Conservation (phyloP, 1,139 yeast genomes). For the Suhomyces chickasaworum region DNA sequence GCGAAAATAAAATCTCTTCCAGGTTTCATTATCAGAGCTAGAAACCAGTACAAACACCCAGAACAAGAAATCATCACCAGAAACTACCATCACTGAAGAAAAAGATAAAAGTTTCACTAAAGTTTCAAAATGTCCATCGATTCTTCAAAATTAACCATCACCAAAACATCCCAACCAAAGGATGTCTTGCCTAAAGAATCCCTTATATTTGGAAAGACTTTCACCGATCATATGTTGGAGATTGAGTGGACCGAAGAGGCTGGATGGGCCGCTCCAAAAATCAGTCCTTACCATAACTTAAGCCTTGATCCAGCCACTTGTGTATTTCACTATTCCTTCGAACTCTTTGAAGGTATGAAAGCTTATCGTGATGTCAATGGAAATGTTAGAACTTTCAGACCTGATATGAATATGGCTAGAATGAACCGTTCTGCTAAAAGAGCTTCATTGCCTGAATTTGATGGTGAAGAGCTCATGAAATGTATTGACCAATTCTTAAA, state of each 20-base stretch:
- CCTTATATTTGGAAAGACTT: slow-evolving; percentile 81
- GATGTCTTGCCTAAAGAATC: slow-evolving; percentile 68
- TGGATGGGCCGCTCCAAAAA: slow-evolving; percentile 89
- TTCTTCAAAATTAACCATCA: slow-evolving; percentile 65
- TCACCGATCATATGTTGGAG: slow-evolving; percentile 89
- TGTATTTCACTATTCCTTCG: slow-evolving; percentile 94
- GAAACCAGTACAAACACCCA: no score
- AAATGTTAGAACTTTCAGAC: slow-evolving; percentile 80
- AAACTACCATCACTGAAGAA: no score
- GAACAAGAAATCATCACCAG: no score
- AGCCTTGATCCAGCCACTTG: slow-evolving; percentile 81
- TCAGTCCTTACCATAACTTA: slow-evolving; percentile 80
- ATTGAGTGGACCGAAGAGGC: slow-evolving; percentile 74
- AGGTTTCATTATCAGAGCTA: no score
- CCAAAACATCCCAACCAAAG: slow-evolving; percentile 62
- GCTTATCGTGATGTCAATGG: slow-evolving; percentile 78
- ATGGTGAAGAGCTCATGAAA: slow-evolving; percentile 71
- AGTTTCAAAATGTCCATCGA: slow-evolving; percentile 52
- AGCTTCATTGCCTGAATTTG: slow-evolving; percentile 85
- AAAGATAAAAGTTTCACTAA: no score
- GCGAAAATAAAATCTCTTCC: no score
- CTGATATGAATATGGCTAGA: slow-evolving; percentile 87
- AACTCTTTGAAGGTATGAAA: slow-evolving; percentile 94
- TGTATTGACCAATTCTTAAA: slow-evolving; percentile 73
- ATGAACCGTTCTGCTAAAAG: slow-evolving; percentile 87